These are phyloP conservation scores for Mortierella claussenii DNA, from an alignment of 192 early-diverging fungal species.

Conservation along the genomic window DNA sequence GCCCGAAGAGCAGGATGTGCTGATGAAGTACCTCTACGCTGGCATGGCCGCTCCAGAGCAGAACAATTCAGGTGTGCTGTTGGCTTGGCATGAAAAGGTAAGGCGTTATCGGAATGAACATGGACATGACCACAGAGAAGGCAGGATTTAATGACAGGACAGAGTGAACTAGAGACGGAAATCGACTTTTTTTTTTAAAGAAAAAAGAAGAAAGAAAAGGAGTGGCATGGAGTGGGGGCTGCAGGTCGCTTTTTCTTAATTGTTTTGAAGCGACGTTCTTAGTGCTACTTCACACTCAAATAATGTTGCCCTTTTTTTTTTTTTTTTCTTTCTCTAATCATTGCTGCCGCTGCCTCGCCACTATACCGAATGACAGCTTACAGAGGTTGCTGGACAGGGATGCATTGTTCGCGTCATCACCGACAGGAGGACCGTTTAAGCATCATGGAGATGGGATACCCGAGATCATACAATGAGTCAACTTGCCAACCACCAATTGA, in stretches of 20 bases:
- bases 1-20: constrained; percentile 73
- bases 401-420: constrained; percentile 93
- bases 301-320: background rate
- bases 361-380: constrained; percentile 62
- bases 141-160: no score
- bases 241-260: no score
- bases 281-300: no score
- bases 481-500: no score
- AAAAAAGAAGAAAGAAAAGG: background rate
- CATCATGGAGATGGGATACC: no score
- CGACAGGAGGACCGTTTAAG: constrained; percentile 80
- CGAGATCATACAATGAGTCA: no score
- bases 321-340: background rate
- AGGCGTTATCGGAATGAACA: no score
- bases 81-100: constrained; percentile 97
- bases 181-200: background rate
- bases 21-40: constrained; percentile 95
- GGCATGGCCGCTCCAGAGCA: constrained; percentile 87
- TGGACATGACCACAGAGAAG: no score
- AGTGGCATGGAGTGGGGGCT: background rate
- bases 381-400: constrained; percentile 88
- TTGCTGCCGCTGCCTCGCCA: constrained; percentile 18
- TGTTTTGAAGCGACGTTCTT: no score
- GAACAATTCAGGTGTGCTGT: constrained; percentile 84
- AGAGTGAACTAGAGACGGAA: no score